Evolutionary conservation across 140 eudicot genomes (phyloP).

Genomic region (Senecio squalidus): DNA sequence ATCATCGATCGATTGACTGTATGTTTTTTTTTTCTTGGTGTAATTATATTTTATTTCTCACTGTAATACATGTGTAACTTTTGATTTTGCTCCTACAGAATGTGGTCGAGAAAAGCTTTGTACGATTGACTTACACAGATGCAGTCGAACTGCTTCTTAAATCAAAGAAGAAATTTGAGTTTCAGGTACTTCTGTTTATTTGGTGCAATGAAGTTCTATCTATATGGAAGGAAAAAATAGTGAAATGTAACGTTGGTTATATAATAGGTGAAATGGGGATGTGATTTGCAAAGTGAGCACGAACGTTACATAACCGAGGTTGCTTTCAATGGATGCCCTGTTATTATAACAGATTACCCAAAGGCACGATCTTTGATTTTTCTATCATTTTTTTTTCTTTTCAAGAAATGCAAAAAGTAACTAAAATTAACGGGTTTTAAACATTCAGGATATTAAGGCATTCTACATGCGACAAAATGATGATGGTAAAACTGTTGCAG

Average conservation of each 20-base stretch:
- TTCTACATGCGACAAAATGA: conserved; percentile 97
- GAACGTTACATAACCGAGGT: conserved; percentile 92
- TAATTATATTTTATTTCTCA: neutral
- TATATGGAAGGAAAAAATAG: neutral
- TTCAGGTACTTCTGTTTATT: conserved; percentile 47
- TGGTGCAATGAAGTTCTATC: conserved; percentile 1
- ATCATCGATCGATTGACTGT: conserved; percentile 76
- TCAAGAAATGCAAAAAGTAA: neutral
- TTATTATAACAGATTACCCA: conserved; percentile 88
- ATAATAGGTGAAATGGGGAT: conserved; percentile 91
- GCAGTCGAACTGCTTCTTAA: conserved; percentile 76
- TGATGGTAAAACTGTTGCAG: conserved; percentile 96
- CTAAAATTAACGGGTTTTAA: conserved; percentile 1
- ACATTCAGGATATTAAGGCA: conserved; percentile 87
- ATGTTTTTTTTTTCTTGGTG: conserved; percentile 24
- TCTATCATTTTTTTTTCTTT: neutral
- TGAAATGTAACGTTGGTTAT: conserved; percentile 2
- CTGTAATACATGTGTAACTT: conserved; percentile 2
- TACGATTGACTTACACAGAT: conserved; percentile 84
- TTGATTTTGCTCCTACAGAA: conserved; percentile 46
- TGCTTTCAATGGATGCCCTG: conserved; percentile 89
- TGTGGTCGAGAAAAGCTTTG: conserved; percentile 81
- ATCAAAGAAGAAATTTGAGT: conserved; percentile 87
- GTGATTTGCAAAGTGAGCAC: conserved; percentile 96
- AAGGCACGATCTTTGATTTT: conserved; percentile 55